Evolutionary conservation across 2,329 filamentous ascomycete genomes (phyloP), one percentile per base, ranked within the genome.

Genomic region (Pezicula radicicola): DNA sequence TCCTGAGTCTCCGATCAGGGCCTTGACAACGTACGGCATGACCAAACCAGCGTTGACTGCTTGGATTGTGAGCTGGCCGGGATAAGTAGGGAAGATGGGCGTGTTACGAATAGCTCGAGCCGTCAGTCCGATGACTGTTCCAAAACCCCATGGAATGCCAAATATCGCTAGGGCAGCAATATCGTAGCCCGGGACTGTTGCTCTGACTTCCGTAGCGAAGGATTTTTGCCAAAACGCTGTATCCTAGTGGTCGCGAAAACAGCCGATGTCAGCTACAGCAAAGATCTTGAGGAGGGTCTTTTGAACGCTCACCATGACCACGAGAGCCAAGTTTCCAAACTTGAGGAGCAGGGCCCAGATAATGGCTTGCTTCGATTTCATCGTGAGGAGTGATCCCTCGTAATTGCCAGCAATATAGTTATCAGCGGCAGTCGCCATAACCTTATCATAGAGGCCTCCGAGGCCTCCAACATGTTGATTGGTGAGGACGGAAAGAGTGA

Each of bases 201-300:
- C 69, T 12, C 70, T 66, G 0, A 76, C 72, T 51, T 77, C 73
- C 1, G 73, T 70, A 1, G 75, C 75, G 54, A 79, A 79, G 0
- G 71, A 73, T 62, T 79, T 79, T 51, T 78, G 75, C 74, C 75
- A 79, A 61, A 79, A 79, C 1, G 71, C 75, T 4, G 75, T 79
- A 55, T 79, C 73, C 63, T 68, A 48, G 21, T 10, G 16, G 6
- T 5, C 43, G 47, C 19, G 30, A 35, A 19, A 51, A 21, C 3
- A 21, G 21, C 5, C 21, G 3, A 21, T 21, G 21, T 21, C 21
- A 21, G 21, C 21, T 21, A 21, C 21, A 21, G 3, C 5, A 21
- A 21, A 3, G 5, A 21, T 21, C 21, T 21, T 21, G 21, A 21
- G 21, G 21, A 21, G 21, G 5, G 3, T 3, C 21, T 21, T 21